Evolutionary conservation across 495 filamentous ascomycete species (phyloP), one percentile per base, ranked within the genome.

Genomic region (Amorphotheca resinae): DNA sequence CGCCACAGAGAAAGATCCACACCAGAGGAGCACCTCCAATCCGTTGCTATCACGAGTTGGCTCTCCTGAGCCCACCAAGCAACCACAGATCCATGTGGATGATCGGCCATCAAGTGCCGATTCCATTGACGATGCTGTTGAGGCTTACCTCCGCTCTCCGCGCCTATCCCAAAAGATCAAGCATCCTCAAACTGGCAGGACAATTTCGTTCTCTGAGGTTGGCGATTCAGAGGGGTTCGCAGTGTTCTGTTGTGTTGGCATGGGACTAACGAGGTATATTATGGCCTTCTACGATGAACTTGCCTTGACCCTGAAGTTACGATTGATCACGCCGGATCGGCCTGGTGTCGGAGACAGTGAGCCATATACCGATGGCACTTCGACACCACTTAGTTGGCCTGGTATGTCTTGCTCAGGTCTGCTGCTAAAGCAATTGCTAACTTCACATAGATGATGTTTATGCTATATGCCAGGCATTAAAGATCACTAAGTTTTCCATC

Each of bases 241-340:
- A 6, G 85, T 99, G 17, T 85, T 99, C 33, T 89, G 87, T 59
- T 99, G 93, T 58, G 85, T 99, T 8, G 91, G 91, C 22, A 99
- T 99, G 91, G 91, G 91, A 1, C 59, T 99, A 43, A 99, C 91
- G 4, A 77, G 91, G 58, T 96, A 93, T 58, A 79, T 99, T 41
- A 95, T 84, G 49, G 87, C 87, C 4, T 99, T 99, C 53, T 99
- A 99, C 54, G 91, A 99, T 59, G 89, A 99, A 57, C 69, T 99
- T 45, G 91, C 93, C 12, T 65, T 83, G 48, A 87, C 87, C 0
- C 70, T 99, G 32, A 89, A 85, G 50, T 66, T 99, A 39, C 75
- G 91, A 23, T 70, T 99, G 25, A 89, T 99, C 37, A 99, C 93
- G 0, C 76, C 89, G 16, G 91, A 99, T 64, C 76, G 91, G 20